Evolutionary conservation across 2,329 filamentous ascomycete species (phyloP), one percentile per base, ranked within the genome.

Genomic region (Emericellopsis atlantica): DNA sequence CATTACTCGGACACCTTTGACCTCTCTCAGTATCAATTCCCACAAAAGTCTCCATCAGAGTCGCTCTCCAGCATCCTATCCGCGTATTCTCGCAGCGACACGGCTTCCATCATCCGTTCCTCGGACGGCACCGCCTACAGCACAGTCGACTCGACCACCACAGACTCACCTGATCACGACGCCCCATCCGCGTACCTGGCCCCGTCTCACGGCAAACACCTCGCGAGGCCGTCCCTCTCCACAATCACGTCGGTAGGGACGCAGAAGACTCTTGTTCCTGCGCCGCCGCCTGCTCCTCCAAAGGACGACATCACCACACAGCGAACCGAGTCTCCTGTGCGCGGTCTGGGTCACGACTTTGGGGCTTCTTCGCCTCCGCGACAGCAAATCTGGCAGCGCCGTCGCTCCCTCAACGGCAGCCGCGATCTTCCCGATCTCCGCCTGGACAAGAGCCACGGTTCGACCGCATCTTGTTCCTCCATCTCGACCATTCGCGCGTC

Each of bases 41-140:
- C 45, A 39, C 46, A 39, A 39, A 42, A 42, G 42, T 68, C 69
- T 34, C 66, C 69, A 4, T 59, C 61, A 2, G 64, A 64, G 21
- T 76, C 73, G 9, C 56, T 76, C 40, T 72, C 66, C 12, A 76
- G 72, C 51, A 56, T 77, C 10, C 49, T 77, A 31, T 75, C 70
- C 10, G 71, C 73, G 16, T 77, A 77, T 50, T 69, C 69, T 39
- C 58, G 61, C 45, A 66, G 62, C 36, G 65, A 65, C 6, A 64
- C 62, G 35, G 67, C 66, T 39, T 67, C 62, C 4, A 55, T 62
- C 32, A 57, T 62, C 26, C 57, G 55, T 43, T 64, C 63, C 4
- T 67, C 65, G 15, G 60, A 64, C 41, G 64, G 56, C 36, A 62
- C 46, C 10, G 40, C 40, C 24, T 48, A 44, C 26, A 53, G 46